Conservation (phyloP, 2,329 filamentous ascomycete species). For the Torrubiella hemipterigena region DNA sequence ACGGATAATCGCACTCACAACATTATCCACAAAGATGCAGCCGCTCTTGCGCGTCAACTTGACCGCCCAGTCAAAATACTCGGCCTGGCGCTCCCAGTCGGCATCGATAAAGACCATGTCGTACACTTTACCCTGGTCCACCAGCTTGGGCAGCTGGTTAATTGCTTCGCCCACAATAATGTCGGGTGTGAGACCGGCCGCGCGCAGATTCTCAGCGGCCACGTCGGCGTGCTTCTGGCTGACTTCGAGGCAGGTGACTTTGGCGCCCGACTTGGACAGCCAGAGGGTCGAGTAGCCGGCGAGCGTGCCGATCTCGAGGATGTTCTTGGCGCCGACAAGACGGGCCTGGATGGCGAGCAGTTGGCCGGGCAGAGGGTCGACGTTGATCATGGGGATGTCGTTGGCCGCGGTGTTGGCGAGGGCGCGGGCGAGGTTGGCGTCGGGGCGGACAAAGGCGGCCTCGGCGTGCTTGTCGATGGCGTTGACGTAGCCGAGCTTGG, state of each 20-base stretch:
- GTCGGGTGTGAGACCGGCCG: constrained; percentile 28
- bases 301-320: constrained; percentile 43
- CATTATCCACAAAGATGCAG: constrained; percentile 37
- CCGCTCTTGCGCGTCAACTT: constrained; percentile 26
- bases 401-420: constrained; percentile 17
- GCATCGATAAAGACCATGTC: constrained; percentile 43
- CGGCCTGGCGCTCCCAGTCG: constrained; percentile 34
- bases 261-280: constrained; percentile 27
- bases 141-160: constrained; percentile 24
- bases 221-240: constrained; percentile 30
- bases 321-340: constrained; percentile 19
- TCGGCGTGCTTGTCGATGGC: constrained; percentile 2
- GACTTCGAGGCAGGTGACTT: constrained; percentile 39
- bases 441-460: neutral
- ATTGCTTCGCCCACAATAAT: constrained; percentile 30
- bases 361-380: constrained; percentile 22
- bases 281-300: constrained; percentile 44
- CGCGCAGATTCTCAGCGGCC: constrained; percentile 27
- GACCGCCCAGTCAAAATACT: constrained; percentile 33
- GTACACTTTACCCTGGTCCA: constrained; percentile 27
- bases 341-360: constrained; percentile 25
- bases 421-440: constrained; percentile 14
- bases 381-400: constrained; percentile 23
- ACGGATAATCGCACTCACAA: constrained; percentile 18
- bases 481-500: constrained; percentile 2